Conservation (phyloP, 1,139 yeast species). For the Yamadazyma pseudoaaseri region DNA sequence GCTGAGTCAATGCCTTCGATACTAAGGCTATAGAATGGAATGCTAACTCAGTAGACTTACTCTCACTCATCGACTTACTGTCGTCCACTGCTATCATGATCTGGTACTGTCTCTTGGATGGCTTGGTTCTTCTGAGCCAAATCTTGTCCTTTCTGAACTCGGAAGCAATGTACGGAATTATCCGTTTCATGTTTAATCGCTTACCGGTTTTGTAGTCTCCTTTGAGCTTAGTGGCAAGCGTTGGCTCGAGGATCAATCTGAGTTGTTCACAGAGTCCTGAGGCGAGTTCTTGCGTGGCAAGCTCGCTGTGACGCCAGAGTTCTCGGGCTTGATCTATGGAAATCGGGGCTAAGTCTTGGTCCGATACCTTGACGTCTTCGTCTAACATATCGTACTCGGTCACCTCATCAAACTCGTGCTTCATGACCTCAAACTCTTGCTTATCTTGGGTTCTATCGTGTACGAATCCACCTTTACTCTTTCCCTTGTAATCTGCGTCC, state of each 20-base stretch:
- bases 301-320: constrained; percentile 80
- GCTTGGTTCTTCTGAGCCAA: constrained; percentile 97
- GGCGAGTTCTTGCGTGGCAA: constrained; percentile 82
- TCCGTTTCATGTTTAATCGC: constrained; percentile 93
- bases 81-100: constrained; percentile 98
- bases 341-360: constrained; percentile 46
- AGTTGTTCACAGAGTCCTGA: constrained; percentile 90
- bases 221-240: constrained; percentile 85
- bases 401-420: constrained; percentile 19
- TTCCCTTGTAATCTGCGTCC: constrained; percentile 51
- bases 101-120: constrained; percentile 95
- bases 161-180: constrained; percentile 96
- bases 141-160: constrained; percentile 97
- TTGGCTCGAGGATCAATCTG: constrained; percentile 90
- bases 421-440: constrained; percentile 20
- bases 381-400: constrained; percentile 28
- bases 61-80: constrained; percentile 96
- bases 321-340: constrained; percentile 66
- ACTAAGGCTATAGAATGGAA: constrained; percentile 94
- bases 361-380: constrained; percentile 27
- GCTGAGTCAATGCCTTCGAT: constrained; percentile 87
- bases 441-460: constrained; percentile 42
- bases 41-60: constrained; percentile 85
- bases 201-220: constrained; percentile 99
- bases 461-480: constrained; percentile 51